A percentile compares a stretch with the other conserved stretches of the same genome.
These are phyloP conservation scores for Calonectria hawksworthii DNA, from an alignment of 2,329 filamentous ascomycete species.

Conservation along the genomic window DNA sequence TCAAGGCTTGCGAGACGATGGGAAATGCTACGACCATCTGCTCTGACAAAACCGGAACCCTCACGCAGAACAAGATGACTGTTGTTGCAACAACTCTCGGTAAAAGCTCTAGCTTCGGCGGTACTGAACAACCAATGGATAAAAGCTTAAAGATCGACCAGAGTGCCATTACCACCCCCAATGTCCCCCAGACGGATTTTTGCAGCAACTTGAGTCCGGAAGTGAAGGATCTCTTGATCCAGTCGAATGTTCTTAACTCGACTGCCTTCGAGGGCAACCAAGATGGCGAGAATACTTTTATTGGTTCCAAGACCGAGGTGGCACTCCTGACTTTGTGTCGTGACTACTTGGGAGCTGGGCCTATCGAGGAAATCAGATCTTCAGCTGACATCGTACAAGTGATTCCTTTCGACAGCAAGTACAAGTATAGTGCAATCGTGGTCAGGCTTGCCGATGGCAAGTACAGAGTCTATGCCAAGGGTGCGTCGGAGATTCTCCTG, in stretches of 20 bases:
- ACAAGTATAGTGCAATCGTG: conserved; percentile 71
- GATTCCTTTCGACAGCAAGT: conserved; percentile 67
- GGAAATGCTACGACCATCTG: conserved; percentile 82
- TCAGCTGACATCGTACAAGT: conserved; percentile 63
- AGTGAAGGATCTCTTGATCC: conserved; percentile 73
- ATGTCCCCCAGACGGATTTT: conserved; percentile 47
- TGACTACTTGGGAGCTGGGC: conserved; percentile 64
- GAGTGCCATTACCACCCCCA: conserved; percentile 38
- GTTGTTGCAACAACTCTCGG: conserved; percentile 79
- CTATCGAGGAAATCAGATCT: conserved; percentile 60
- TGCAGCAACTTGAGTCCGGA: conserved; percentile 36
- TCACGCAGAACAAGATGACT: conserved; percentile 78
- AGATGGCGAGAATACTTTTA: conserved; percentile 59
- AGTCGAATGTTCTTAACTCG: conserved; percentile 70
- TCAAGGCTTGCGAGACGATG: conserved; percentile 80
- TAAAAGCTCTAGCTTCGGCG: conserved; percentile 50
- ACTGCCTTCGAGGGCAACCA: conserved; percentile 69
- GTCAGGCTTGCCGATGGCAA: conserved; percentile 59
- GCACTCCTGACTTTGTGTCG: conserved; percentile 65
- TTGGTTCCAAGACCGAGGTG: conserved; percentile 71
- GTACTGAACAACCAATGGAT: conserved; percentile 38
- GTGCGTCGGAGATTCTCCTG: conserved; percentile 69
- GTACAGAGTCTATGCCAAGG: conserved; percentile 68
- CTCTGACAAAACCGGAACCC: conserved; percentile 69
- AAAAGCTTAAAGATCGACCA: conserved; percentile 38